Evolutionary conservation across 768 basidiomycete genomes (phyloP).

Genomic region (Tulasnella sp.): DNA sequence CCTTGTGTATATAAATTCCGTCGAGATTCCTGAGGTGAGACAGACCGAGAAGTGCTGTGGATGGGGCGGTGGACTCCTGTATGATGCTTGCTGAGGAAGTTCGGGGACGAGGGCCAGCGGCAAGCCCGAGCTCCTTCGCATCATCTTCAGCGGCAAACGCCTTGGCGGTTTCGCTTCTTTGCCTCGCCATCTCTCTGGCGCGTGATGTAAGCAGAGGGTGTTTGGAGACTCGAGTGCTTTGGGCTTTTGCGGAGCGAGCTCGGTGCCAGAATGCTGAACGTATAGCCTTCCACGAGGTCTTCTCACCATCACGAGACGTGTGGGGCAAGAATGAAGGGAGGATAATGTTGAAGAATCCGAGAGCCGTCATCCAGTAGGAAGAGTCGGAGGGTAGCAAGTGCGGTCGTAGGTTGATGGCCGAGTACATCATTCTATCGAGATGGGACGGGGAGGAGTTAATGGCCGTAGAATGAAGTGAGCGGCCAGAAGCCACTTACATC

Average conservation of each 20-base stretch:
- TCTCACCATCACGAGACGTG: constrained; percentile 37
- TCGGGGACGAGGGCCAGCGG: not conserved
- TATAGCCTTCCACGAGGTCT: not conserved
- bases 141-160: constrained; percentile 75
- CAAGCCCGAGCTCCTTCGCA: constrained; percentile 3
- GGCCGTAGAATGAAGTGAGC: too few species aligned
- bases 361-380: constrained; percentile 76
- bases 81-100: not conserved
- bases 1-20: constrained; percentile 66
- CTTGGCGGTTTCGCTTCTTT: constrained; percentile 57
- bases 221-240: constrained; percentile 61
- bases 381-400: constrained; percentile 36
- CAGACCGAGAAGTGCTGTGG: constrained; percentile 64
- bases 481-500: not conserved
- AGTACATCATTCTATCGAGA: constrained; percentile 76
- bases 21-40: constrained; percentile 81
- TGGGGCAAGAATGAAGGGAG: constrained; percentile 60
- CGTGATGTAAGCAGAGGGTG: constrained; percentile 59
- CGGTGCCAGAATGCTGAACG: constrained; percentile 61
- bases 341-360: constrained; percentile 77
- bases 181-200: constrained; percentile 58
- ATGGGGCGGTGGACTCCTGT: constrained; percentile 38
- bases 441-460: too few species aligned
- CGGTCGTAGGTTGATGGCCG: constrained; percentile 73
- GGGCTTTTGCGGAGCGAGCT: constrained; percentile 62